A percentile compares a stretch with the other conserved stretches of the same genome.
Conservation (phyloP, 495 filamentous ascomycete species). For the Neurospora sp. region DNA sequence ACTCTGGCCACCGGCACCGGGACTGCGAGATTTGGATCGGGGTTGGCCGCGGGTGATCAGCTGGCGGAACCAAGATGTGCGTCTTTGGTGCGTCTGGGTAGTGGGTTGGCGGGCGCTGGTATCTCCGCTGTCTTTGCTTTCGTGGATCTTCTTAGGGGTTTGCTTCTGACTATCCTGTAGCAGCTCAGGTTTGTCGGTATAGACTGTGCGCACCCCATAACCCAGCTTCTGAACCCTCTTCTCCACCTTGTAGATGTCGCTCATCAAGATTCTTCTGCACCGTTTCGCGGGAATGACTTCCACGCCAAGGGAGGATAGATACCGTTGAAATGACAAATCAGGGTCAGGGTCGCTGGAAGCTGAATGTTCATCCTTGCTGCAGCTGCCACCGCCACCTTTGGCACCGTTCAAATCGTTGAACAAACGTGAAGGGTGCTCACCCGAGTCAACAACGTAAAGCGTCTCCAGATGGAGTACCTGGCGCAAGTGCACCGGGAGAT, state of each 20-base stretch:
- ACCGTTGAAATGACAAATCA: not conserved
- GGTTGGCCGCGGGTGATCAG: not conserved
- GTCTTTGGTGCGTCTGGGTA: not conserved
- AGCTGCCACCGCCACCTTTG: not conserved
- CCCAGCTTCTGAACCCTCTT: not conserved
- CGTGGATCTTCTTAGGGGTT: no score
- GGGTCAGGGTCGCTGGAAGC: not conserved
- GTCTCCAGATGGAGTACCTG: not conserved
- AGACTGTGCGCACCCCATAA: not conserved
- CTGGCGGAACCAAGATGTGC: not conserved
- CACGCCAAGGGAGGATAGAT: not conserved
- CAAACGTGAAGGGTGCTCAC: not conserved
- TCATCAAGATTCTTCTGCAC: not conserved
- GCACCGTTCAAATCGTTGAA: not conserved
- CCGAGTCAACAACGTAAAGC: not conserved
- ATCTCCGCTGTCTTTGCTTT: no score
- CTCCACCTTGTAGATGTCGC: no score
- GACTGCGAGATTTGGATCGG: not conserved
- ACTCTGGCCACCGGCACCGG: not conserved
- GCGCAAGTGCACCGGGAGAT: not conserved
- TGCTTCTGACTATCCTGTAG: not conserved
- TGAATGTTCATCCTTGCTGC: not conserved
- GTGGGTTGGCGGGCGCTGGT: no score
- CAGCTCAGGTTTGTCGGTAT: not conserved
- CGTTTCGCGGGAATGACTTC: not conserved